These are phyloP conservation scores for Russula dissimulans DNA, from an alignment of 768 basidiomycete genomes.

Conservation along the genomic window DNA sequence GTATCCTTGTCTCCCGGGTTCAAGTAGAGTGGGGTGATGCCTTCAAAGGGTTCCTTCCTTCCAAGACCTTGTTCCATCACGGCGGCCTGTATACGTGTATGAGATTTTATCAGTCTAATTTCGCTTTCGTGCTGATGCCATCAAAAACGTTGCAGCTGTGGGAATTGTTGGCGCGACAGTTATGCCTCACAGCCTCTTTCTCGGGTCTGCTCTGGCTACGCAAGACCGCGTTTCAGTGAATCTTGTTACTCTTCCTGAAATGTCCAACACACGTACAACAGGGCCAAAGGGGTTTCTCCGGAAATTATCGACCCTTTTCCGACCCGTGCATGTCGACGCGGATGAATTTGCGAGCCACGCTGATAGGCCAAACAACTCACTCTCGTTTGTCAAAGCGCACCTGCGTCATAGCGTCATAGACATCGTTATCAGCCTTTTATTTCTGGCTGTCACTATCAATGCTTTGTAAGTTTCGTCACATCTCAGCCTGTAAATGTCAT, in stretches of 20 bases:
- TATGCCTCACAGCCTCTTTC: constrained; percentile 41
- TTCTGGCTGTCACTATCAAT: constrained; percentile 85
- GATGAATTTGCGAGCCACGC: constrained; percentile 12
- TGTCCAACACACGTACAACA: neutral
- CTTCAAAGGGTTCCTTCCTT: constrained; percentile 17
- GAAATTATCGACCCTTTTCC: neutral
- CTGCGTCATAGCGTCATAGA: constrained; percentile 59
- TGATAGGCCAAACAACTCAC: constrained; percentile 48
- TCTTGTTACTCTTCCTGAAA: neutral
- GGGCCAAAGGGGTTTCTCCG: neutral
- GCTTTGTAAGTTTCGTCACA: constrained; percentile 46
- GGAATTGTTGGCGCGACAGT: constrained; percentile 34
- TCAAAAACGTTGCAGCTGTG: constrained; percentile 4
- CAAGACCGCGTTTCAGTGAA: constrained; percentile 29
- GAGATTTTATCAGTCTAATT: neutral
- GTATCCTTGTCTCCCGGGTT: constrained; percentile 19
- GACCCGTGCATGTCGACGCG: neutral
- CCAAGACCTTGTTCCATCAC: constrained; percentile 11
- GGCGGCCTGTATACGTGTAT: constrained; percentile 17
- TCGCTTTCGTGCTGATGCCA: neutral
- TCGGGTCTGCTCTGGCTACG: constrained; percentile 36
- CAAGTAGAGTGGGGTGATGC: constrained; percentile 12
- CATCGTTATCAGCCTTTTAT: constrained; percentile 58
- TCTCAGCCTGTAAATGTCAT: neutral
- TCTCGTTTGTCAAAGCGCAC: constrained; percentile 50